phyloP scores from a whole-genome alignment of 163 green algal genomes.

The Scenedesmus sp. region DNA sequence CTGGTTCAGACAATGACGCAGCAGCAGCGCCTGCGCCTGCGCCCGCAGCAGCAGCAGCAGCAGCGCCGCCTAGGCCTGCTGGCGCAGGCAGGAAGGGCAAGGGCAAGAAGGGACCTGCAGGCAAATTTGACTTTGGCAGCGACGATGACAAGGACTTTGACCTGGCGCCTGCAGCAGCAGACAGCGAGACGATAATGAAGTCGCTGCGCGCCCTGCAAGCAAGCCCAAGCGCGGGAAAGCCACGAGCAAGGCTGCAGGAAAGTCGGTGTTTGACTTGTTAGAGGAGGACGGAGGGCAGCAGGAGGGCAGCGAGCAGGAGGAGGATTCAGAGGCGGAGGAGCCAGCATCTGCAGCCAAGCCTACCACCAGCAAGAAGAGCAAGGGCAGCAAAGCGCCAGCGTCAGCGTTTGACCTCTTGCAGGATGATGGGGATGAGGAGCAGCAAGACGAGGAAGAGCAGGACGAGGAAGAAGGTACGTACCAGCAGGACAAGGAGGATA shows the following conservation, averaged over 20 bases:
- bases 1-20: slow-evolving; percentile 30
- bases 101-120: slow-evolving; percentile 57
- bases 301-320: slow-evolving; percentile 30
- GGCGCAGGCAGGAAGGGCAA: slow-evolving; percentile 62
- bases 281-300: slow-evolving; percentile 60
- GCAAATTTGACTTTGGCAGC: slow-evolving; percentile 62
- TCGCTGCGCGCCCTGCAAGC: slow-evolving; percentile 48
- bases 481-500: no score
- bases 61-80: slow-evolving; percentile 21
- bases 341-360: slow-evolving; percentile 42
- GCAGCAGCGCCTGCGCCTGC: no score
- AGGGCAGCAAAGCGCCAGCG: slow-evolving; percentile 43
- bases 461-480: slow-evolving; percentile 37
- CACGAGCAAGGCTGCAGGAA: slow-evolving; percentile 44
- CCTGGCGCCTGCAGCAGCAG: slow-evolving; percentile 17
- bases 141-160: slow-evolving; percentile 66
- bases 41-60: slow-evolving; percentile 42
- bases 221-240: slow-evolving; percentile 61
- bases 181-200: slow-evolving; percentile 64
- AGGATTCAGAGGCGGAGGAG: slow-evolving; percentile 33
- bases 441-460: slow-evolving; percentile 63
- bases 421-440: slow-evolving; percentile 52
- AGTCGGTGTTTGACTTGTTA: slow-evolving; percentile 71
- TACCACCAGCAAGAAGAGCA: slow-evolving; percentile 17
- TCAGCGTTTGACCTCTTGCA: slow-evolving; percentile 60